Evolutionary conservation across 495 filamentous ascomycete genomes (phyloP), one percentile per base, ranked within the genome.

Genomic region (Penicillium verhagenii): DNA sequence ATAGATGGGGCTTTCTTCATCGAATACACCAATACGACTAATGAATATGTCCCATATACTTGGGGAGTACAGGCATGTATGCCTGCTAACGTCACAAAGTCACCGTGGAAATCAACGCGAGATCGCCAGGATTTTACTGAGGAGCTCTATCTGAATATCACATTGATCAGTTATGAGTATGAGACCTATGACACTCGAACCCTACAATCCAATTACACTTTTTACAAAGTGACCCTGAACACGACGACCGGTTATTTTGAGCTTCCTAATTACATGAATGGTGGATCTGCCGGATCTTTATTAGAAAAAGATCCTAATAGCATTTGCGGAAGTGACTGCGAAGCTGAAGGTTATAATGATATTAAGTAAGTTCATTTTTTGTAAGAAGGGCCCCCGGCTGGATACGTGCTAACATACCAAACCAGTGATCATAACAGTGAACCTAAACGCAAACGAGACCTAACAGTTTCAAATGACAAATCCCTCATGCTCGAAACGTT

Each of bases 181-280:
- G 43, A 0, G 4, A 19, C 11, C 9, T 9, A n/a, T 19, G 23
- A 29, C 10, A 1, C 2, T 31, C 10, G 7, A 45, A 25, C 8
- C 19, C n/a, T n/a, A n/a, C n/a, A 31, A 11, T 8, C 3, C 28
- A 35, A 35, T 14, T 14, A 4, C 6, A 24, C 50, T 6, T 54
- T 55, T 21, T 51, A 45, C 18, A 24, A 58, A 26, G 52, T 68
- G 10, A 60, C n/a, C 6, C 35, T 66, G 5, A 58, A 58, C 10
- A 72, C 60, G 7, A 71, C 64, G 6, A 54, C 62, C 5, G 70
- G 67, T 2, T 72, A 65, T 33, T 73, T 73, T 46, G 69, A 72
- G 54, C 46, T 72, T 4, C 70, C 70, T 3, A 70, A 62, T 29
- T 63, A 67, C 50, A 47, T 57, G 31, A 73, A 72, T 33, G 53